phyloP scores from a whole-genome alignment of 257 asterid species.

The Fraxinus excelsior region DNA sequence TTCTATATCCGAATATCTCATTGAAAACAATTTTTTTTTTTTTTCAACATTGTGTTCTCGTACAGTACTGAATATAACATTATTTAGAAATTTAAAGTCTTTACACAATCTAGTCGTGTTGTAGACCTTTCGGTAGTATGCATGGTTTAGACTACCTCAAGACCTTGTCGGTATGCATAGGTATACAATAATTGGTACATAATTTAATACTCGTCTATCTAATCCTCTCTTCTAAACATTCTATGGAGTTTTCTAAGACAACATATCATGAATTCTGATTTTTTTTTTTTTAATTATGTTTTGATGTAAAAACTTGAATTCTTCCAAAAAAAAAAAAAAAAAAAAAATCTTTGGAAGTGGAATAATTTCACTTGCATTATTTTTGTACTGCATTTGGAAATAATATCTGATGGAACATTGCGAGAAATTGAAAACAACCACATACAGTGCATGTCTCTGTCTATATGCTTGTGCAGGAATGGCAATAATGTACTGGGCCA shows the following conservation, averaged over 20 bases:
- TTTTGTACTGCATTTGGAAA: not conserved
- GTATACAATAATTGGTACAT: too few species aligned
- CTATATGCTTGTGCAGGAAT: not conserved
- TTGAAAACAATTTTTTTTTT: too few species aligned
- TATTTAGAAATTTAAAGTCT: too few species aligned
- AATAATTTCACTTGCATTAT: not conserved
- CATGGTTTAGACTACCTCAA: too few species aligned
- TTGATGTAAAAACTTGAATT: not conserved
- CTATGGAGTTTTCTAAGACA: not conserved
- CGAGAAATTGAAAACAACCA: not conserved
- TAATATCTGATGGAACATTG: not conserved
- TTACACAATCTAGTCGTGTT: too few species aligned
- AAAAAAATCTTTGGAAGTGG: not conserved
- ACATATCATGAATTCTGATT: not conserved
- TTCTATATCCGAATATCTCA: too few species aligned
- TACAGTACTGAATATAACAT: too few species aligned
- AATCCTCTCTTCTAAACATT: too few species aligned
- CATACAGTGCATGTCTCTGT: not conserved
- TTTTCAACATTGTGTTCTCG: too few species aligned
- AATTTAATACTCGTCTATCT: too few species aligned
- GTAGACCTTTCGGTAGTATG: too few species aligned
- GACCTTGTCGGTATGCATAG: too few species aligned
- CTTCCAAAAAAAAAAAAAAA: not conserved
- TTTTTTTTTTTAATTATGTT: not conserved
- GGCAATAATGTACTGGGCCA: constrained; percentile 1